Percentiles rank a stretch among this genome's conserved stretches.
phyloP scores from a whole-genome alignment of 345 rosid species.

The Eucalyptus shirleyi region DNA sequence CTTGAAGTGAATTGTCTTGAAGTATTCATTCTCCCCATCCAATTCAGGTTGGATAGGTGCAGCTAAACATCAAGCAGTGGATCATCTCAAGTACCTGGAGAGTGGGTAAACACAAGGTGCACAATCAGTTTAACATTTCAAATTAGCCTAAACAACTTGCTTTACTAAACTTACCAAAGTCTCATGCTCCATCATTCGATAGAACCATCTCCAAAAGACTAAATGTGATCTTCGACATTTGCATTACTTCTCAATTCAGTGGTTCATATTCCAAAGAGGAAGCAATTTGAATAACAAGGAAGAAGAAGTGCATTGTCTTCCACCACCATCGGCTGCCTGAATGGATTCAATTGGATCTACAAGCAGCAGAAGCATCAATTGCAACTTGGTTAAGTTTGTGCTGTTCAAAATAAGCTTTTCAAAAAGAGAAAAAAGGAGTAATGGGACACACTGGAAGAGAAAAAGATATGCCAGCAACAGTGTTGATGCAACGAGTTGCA shows the following conservation, averaged over 20 bases:
- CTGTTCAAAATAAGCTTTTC: not conserved
- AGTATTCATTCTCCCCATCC: not conserved
- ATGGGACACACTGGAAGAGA: constrained; percentile 30
- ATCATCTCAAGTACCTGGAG: not conserved
- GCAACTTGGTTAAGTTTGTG: not conserved
- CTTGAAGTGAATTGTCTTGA: not conserved
- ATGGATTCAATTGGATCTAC: constrained; percentile 84
- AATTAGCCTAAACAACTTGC: not conserved
- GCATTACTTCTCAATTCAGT: not conserved
- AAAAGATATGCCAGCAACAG: constrained; percentile 36
- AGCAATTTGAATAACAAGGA: constrained; percentile 94
- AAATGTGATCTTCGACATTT: not conserved
- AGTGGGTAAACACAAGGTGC: not conserved
- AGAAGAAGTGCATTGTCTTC: constrained; percentile 57
- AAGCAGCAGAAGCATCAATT: not conserved
- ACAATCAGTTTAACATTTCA: not conserved
- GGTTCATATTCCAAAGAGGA: constrained; percentile 52
- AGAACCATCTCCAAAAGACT: not conserved
- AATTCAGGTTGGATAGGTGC: not conserved
- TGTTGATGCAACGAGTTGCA: constrained; percentile 50
- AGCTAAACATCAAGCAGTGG: not conserved
- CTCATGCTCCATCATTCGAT: not conserved
- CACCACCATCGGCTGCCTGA: constrained; percentile 88
- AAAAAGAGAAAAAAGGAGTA: not conserved
- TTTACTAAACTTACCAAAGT: not conserved